phyloP scores from a whole-genome alignment of 2,329 filamentous ascomycete genomes.

The Zymoseptoria crescenta region DNA sequence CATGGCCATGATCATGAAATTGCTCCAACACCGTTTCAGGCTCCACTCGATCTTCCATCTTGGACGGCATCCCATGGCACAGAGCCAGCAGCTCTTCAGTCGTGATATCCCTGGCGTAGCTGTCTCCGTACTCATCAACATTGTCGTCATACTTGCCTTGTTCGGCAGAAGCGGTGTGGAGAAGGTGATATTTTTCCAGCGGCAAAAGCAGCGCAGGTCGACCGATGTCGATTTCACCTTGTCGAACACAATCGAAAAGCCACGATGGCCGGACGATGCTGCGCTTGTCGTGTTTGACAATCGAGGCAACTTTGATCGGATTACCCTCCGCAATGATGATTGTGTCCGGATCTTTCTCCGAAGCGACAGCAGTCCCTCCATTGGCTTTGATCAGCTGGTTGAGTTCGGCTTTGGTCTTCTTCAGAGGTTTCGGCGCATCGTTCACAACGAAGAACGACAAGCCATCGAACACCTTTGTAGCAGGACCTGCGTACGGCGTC shows the following conservation, averaged over 20 bases:
- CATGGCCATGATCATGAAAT: constrained; percentile 48
- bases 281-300: constrained; percentile 63
- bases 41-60: constrained; percentile 40
- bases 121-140: constrained; percentile 73
- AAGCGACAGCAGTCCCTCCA: constrained; percentile 72
- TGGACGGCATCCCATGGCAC: constrained; percentile 45
- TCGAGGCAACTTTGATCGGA: constrained; percentile 70
- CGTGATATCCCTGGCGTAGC: constrained; percentile 64
- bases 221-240: constrained; percentile 48
- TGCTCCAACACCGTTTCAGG: constrained; percentile 47
- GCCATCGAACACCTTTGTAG: constrained; percentile 62
- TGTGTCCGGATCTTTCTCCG: constrained; percentile 55
- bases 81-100: constrained; percentile 53
- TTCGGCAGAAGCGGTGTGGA: constrained; percentile 56
- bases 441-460: constrained; percentile 75
- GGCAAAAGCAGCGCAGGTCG: constrained; percentile 55
- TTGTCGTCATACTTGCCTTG: constrained; percentile 50
- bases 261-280: constrained; percentile 74
- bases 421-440: constrained; percentile 60
- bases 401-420: constrained; percentile 69
- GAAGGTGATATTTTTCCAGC: constrained; percentile 60
- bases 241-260: constrained; percentile 72
- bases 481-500: constrained; percentile 49
- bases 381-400: constrained; percentile 76
- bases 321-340: constrained; percentile 73